Evolutionary conservation across 768 basidiomycete genomes (phyloP).

Genomic region (Vararia minispora): DNA sequence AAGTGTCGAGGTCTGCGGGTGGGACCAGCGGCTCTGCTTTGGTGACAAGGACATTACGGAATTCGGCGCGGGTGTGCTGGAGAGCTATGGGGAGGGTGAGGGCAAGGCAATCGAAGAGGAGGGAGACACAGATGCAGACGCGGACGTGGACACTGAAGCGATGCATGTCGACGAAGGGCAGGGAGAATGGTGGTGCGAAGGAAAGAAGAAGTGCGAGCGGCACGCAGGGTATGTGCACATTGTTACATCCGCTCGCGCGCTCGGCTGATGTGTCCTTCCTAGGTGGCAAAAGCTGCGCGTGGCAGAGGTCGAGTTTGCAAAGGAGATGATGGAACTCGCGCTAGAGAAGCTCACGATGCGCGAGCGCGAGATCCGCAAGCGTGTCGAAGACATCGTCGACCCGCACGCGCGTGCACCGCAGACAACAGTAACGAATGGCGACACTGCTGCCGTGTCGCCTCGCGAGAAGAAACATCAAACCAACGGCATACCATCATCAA

Average conservation of each 20-base stretch:
- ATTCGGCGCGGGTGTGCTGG: conserved; percentile 53
- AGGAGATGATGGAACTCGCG: conserved; percentile 60
- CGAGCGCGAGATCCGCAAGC: conserved; percentile 69
- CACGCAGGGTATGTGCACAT: conserved; percentile 56
- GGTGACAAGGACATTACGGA: conserved; percentile 74
- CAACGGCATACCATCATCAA: conserved; percentile 22
- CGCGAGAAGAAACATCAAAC: conserved; percentile 14
- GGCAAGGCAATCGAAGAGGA: conserved; percentile 19
- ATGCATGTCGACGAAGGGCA: too few relatives aligned
- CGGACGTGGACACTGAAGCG: conserved; percentile 25
- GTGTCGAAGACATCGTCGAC: conserved; percentile 58
- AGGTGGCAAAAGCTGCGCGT: conserved; percentile 75
- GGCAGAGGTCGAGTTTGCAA: conserved; percentile 66
- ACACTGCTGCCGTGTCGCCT: conserved; percentile 9
- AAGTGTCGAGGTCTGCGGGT: conserved; percentile 66
- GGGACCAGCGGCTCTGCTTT: conserved; percentile 78
- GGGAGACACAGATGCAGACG: conserved; percentile 28
- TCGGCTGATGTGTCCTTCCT: conserved; percentile 2
- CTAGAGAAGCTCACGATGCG: conserved; percentile 56
- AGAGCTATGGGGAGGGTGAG: conserved; percentile 52
- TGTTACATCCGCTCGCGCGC: background rate
- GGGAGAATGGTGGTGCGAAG: conserved; percentile 72
- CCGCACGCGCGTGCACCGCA: conserved; percentile 12
- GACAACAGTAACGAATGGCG: background rate
- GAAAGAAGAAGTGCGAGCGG: conserved; percentile 64